phyloP scores from a whole-genome alignment of 768 basidiomycete species.

The Hygrocybe coccinea region DNA sequence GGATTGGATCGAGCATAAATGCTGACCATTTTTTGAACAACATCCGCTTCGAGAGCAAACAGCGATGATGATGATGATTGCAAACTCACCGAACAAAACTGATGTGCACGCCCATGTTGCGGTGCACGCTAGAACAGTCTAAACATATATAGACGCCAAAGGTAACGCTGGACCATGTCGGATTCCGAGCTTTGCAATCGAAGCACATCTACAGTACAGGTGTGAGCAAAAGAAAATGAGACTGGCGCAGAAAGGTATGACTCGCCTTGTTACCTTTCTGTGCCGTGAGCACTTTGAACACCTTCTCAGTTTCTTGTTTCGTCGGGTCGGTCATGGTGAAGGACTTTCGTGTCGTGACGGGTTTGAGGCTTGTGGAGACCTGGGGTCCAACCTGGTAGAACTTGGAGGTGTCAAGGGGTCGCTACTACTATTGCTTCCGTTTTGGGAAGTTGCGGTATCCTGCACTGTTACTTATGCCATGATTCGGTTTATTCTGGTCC shows the following conservation, averaged over 20 bases:
- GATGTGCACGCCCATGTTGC: conserved; percentile 98
- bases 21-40: no score
- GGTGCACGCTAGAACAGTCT: conserved; percentile 91
- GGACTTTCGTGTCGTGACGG: not conserved
- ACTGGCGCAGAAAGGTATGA: not conserved
- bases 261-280: conserved; percentile 86
- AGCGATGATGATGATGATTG: not conserved
- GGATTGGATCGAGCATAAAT: no score
- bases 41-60: not conserved
- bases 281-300: conserved; percentile 74
- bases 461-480: conserved; percentile 36
- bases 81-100: conserved; percentile 81
- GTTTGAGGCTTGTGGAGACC: no score
- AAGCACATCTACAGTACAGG: conserved; percentile 65
- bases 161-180: conserved; percentile 95
- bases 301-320: conserved; percentile 81
- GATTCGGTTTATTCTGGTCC: conserved; percentile 97
- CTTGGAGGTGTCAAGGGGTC: no score
- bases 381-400: no score
- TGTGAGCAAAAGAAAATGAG: not conserved
- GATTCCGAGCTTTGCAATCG: conserved; percentile 92
- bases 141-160: conserved; percentile 97
- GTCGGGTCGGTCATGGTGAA: conserved; percentile 63
- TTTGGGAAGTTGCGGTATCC: no score
- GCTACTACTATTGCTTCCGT: no score